Evolutionary conservation across 352 stramenopile genomes (phyloP), one percentile per base, ranked within the genome.

Genomic region (Pythium dissotocum): DNA sequence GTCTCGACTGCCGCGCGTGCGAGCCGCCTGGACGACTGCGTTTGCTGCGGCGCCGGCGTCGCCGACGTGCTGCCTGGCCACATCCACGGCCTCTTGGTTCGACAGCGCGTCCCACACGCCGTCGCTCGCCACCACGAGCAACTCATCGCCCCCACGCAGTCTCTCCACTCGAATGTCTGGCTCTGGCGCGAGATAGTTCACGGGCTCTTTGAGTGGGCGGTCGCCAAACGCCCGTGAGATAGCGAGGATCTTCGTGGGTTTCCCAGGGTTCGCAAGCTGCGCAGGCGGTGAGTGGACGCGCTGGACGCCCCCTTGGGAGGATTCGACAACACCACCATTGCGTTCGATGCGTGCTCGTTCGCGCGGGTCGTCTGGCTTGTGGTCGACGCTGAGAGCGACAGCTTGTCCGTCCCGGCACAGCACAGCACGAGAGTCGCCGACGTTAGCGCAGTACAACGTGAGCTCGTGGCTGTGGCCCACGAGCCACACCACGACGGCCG

Each of bases 161-260:
- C 59, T 38, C 28, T 77, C 77, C 10, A 64, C 66, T 32, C 60
- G 72, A 12, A 90, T 69, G 8, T 89, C 82, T 9, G 80, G 77
- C 55, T 83, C 79, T 46, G 70, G 80, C 0, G 82, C 86, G n/a
- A 92, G 80, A 14, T 87, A 64, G 5, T 66, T 13, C 14, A 65
- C 74, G 21, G 80, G 77, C 13, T 61, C 60, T 58, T 90, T 91
- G 24, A 91, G 66, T n/a, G 70, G 69, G 21, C 71, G 71, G 30
- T 91, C 84, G 1, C 84, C 84, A 64, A 91, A 89, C 35, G 82
- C 72, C 28, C 84, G 79, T 2, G 84, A 86, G 26, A 90, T 77
- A 0, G 82, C 81, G 21, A 91, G 67, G 52, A 76, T 85, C 4
- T 62, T 30, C 63, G 76, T 65, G 48, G 65, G 56, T 18, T 77